Evolutionary conservation across 768 basidiomycete species (phyloP), one percentile per base, ranked within the genome.

Genomic region (Hysterangium stoloniferum): DNA sequence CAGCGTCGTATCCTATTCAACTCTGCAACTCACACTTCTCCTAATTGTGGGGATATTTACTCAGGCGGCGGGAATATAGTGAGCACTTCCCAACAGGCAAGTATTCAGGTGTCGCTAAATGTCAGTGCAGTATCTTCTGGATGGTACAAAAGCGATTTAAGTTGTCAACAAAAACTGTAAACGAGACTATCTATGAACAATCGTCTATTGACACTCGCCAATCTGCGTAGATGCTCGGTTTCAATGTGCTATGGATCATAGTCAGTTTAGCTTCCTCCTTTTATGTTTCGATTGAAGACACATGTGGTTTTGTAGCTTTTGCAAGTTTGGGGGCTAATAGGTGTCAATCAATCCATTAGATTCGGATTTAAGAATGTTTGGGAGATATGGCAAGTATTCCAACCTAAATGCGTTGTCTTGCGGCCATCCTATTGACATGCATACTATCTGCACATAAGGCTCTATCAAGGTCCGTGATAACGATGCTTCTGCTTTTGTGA

Each of bases 341-440:
- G 86, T n/a, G 74, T 87, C 15, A 51, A 51, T 1, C 81, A 80
- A 56, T 84, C 84, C 13, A 63, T 77, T 58, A 79, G 75, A 38
- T 82, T 90, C 58, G 86, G 85, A 11, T 88, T 87, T 68, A 85
- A 90, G 64, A 82, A 88, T 59, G 76, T 81, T 53, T 88, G 86
- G 85, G 86, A 88, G 62, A 78, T 85, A 27, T 85, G 84, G 81
- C 80, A 56, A 8, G 4, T 19, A 19, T 6, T 41, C 8, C 33
- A n/a, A 22, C 24, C 12, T 15, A 0, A 28, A 8, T 17, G 37
- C 24, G 19, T 24, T 49, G 1, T 4, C 17, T 27, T 7, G 8
- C 15, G 4, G 41, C 40, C n/a, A 25, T 44, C 45, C 41, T 27
- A 41, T 45, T 33, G 42, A 47, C 24, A 44, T 22, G 32, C 7